phyloP scores from a whole-genome alignment of 805 yeast genomes.

The Clavispora vitiphila region DNA sequence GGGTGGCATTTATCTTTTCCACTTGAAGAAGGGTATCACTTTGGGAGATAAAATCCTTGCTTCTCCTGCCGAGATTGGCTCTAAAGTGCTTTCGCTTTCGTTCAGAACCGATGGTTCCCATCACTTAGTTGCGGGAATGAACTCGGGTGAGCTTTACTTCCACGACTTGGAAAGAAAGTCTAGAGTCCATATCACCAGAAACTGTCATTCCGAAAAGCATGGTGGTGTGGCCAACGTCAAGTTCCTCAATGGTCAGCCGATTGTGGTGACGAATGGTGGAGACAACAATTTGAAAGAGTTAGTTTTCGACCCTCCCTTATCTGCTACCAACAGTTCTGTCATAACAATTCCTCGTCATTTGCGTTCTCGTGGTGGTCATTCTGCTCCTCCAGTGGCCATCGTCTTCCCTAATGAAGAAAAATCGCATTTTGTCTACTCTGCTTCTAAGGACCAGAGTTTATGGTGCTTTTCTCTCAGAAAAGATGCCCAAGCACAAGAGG shows the following conservation, averaged over 20 bases:
- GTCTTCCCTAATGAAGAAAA: constrained; percentile 68
- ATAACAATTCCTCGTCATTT: constrained; percentile 87
- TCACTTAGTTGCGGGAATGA: constrained; percentile 74
- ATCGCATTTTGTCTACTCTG: constrained; percentile 81
- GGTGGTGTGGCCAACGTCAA: constrained; percentile 76
- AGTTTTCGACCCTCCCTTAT: constrained; percentile 88
- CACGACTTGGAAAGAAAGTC: constrained; percentile 72
- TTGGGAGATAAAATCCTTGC: constrained; percentile 46
- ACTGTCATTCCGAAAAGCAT: constrained; percentile 63
- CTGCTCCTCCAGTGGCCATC: constrained; percentile 78
- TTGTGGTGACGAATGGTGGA: constrained; percentile 82
- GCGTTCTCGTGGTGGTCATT: constrained; percentile 96
- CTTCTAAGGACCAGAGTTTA: constrained; percentile 77
- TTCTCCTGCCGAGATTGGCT: constrained; percentile 34
- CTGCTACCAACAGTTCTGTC: constrained; percentile 56
- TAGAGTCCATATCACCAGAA: constrained; percentile 69
- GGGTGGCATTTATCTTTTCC: constrained; percentile 63
- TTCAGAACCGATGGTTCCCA: constrained; percentile 90
- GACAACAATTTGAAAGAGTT: constrained; percentile 86
- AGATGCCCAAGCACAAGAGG: constrained; percentile 92
- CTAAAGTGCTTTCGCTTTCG: constrained; percentile 56
- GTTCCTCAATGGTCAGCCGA: constrained; percentile 88
- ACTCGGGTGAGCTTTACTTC: constrained; percentile 78
- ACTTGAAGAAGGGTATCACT: constrained; percentile 59
- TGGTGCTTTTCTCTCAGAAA: constrained; percentile 93